Percentiles rank a stretch among this genome's conserved stretches.
phyloP scores from a whole-genome alignment of 305 asterid species.

The Rubia balearica region DNA sequence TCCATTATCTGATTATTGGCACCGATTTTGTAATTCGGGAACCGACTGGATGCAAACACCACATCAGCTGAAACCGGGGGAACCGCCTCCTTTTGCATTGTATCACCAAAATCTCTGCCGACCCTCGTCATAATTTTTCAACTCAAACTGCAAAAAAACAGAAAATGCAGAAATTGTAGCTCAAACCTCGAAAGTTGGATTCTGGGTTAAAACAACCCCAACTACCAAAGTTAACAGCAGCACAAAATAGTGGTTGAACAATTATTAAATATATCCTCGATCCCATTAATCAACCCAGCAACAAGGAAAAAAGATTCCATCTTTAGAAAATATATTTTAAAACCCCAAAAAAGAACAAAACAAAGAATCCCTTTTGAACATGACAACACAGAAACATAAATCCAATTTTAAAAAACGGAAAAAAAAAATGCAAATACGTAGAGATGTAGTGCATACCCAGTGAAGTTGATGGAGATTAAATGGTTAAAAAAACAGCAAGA shows the following conservation, averaged over 20 bases:
- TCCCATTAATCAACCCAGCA: constrained; percentile 15
- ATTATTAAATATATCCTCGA: not conserved
- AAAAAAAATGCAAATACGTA: not conserved
- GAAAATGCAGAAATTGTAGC: constrained; percentile 3
- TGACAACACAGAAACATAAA: not conserved
- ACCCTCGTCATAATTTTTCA: constrained; percentile 55
- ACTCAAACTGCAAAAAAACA: constrained; percentile 24
- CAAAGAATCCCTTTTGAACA: not conserved
- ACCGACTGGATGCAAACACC: constrained; percentile 64
- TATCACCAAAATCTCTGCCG: constrained; percentile 58
- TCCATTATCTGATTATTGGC: constrained; percentile 72
- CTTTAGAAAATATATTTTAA: not conserved
- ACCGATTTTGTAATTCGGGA: constrained; percentile 79
- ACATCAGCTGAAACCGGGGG: constrained; percentile 90
- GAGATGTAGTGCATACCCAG: constrained; percentile 16
- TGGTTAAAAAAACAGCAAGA: not conserved
- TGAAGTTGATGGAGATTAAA: constrained; percentile 10
- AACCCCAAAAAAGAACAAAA: not conserved
- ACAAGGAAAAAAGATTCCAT: constrained; percentile 6
- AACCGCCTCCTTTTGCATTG: constrained; percentile 64
- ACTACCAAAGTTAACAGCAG: not conserved
- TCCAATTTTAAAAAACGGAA: not conserved
- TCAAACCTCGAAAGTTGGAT: not conserved
- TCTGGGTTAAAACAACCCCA: constrained; percentile 12
- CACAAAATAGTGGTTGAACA: constrained; percentile 10